Evolutionary conservation across 2,329 filamentous ascomycete genomes (phyloP), one percentile per base, ranked within the genome.

Genomic region (Penicillium sp.): DNA sequence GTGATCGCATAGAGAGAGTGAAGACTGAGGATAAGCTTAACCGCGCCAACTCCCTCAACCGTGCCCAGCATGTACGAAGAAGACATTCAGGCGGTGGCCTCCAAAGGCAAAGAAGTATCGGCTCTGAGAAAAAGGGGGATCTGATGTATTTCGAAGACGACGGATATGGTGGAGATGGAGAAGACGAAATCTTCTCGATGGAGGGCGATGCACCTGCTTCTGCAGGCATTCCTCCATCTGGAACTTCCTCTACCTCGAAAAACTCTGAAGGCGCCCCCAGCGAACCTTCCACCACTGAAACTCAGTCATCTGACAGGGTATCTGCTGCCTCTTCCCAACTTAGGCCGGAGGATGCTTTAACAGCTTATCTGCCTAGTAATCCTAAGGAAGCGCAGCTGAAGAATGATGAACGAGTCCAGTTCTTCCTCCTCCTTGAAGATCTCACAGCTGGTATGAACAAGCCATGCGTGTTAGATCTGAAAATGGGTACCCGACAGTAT

Each of bases 401-500:
- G 14, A 69, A 73, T 23, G 77, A 79, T 50, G 76, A 80, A 53
- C 87, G 93, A 31, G 90, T 96, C 4, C 91, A 97, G 68, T 96
- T 93, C 71, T 99, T 99, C 72, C 80, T 99, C 14, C 82, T 99
- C 1, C 80, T 99, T 10, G 95, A 99, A 75, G 95, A 99, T 72
- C 83, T 99, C 48, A 99, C 95, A 1, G 91, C 93, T 2, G 93
- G 93, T 33, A 98, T 99, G 95, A 93, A 92, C 71, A 88, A 90
- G 50, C 95, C 95, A 5, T 98, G 95, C 76, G 96, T 99, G 58
- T 89, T 99, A 75, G 95, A 99, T 72, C 81, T 99, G 61, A 99
- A 99, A 73, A 99, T 99, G 95, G 95, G 95, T 21, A 99, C 95
- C 8, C 88, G 95, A 2, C 95, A 99, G 71, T 98, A 97, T 72